Evolutionary conservation across 116 monocot species (phyloP), one percentile per base, ranked within the genome.

Genomic region (Zostera marina): DNA sequence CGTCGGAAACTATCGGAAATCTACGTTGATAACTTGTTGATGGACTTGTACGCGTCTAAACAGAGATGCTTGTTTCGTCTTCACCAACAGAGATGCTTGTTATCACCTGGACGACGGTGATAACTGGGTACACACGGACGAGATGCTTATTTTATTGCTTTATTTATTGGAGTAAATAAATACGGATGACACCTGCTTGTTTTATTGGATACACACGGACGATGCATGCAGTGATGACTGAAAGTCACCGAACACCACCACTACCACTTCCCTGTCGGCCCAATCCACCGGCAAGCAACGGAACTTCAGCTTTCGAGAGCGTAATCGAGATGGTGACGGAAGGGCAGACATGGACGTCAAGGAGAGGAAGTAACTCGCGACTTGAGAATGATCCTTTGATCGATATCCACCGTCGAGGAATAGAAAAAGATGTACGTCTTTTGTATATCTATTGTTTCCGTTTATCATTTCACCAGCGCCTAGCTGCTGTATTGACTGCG

Each of bases 401-500:
- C 49, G 49, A 49, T 15, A 49, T 49, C 20, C 49, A 49, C 20
- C 49, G 20, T 49, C 49, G 8, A 17, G 49, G 66, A 32, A 32
- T 20, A 17, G 49, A 8, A 49, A 49, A 17, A 49, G 19, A 49
- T 17, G 17, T 17, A 17, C 49, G 14, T 49, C 49, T 20, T 19
- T 49, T 10, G 19, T 49, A 3, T 49, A 15, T 9, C 49, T 49
- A 3, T 2, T 49, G 9, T 49, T 49, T 20, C 19, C 49, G 49
- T 49, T 15, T 17, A 17, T 49, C 16, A 8, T 7, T 17, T 49
- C 49, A 9, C 49, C 49, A 20, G 49, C 49, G 15, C 48, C 48
- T n/a, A n/a, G n/a, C n/a, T n/a, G 48, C 48, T n/a, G 48, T 48
- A 15, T 0, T 19, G 56, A 86, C 91, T 22, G 80, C n/a, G n/a